phyloP scores from a whole-genome alignment of 2,329 filamentous ascomycete genomes.

The Leptographium flavum region DNA sequence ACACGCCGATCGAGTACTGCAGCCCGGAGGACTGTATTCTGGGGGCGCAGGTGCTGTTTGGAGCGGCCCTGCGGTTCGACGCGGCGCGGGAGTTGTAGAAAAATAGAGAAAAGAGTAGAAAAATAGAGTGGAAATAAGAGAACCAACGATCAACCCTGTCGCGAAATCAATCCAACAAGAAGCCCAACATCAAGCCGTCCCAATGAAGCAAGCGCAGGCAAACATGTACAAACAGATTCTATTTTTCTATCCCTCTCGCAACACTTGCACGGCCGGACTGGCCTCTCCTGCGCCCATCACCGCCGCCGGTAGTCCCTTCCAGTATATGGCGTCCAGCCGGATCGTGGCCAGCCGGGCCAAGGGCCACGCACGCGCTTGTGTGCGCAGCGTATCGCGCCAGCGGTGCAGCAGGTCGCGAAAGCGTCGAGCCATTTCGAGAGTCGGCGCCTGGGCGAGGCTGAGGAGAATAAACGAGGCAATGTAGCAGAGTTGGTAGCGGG shows the following conservation, averaged over 20 bases:
- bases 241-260: conserved; percentile 2
- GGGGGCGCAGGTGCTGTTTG: conserved; percentile 17
- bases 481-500: conserved; percentile 15
- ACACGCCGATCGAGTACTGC: conserved; percentile 21
- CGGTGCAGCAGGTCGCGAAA: conserved; percentile 10
- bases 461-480: conserved; percentile 14
- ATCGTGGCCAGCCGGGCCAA: conserved; percentile 14
- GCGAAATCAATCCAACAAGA: too few species aligned
- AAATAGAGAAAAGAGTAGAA: conserved; percentile 6
- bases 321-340: conserved; percentile 13
- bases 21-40: conserved; percentile 20
- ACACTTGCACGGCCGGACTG: conserved; percentile 11
- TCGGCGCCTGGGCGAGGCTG: conserved; percentile 13
- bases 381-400: conserved; percentile 14
- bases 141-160: not conserved
- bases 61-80: conserved; percentile 14
- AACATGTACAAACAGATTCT: not conserved
- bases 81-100: not conserved
- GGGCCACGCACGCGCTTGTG: conserved; percentile 14
- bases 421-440: conserved; percentile 9
- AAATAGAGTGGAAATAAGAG: not conserved
- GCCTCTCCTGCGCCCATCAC: conserved; percentile 11
- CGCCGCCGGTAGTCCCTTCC: conserved; percentile 12
- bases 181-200: too few species aligned
- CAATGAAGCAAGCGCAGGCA: too few species aligned